Conservation (phyloP, 2,329 filamentous ascomycete genomes). For the Fusarium devonianum region DNA sequence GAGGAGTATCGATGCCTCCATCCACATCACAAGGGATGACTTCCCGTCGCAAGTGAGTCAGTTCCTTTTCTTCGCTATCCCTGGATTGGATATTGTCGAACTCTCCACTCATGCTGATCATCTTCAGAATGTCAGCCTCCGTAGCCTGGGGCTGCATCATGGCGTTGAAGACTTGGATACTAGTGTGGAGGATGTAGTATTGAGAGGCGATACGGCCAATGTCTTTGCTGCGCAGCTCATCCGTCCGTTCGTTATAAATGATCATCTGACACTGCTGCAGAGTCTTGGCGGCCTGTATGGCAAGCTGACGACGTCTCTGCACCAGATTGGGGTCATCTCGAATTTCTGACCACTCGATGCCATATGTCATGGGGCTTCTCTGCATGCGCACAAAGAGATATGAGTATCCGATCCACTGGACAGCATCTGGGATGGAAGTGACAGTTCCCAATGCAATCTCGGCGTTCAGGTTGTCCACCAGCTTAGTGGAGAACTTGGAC, state of each 20-base stretch:
- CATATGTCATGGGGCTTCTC: constrained; percentile 88
- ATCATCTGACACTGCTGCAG: constrained; percentile 98
- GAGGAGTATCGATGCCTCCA: constrained; percentile 72
- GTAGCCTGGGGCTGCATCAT: constrained; percentile 88
- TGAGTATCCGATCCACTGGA: constrained; percentile 97
- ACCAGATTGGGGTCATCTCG: constrained; percentile 88
- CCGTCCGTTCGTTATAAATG: constrained; percentile 94
- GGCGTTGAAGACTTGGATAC: constrained; percentile 93
- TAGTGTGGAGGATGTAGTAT: constrained; percentile 93
- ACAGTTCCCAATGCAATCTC: constrained; percentile 95
- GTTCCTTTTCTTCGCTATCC: constrained; percentile 87
- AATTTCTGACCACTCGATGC: constrained; percentile 93
- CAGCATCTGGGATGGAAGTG: constrained; percentile 89
- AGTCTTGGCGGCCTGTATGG: constrained; percentile 86
- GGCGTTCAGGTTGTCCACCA: constrained; percentile 96
- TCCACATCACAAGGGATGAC: constrained; percentile 80
- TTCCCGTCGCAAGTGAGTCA: constrained; percentile 75
- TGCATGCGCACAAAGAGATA: constrained; percentile 98
- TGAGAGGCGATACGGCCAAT: constrained; percentile 96
- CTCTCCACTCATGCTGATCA: constrained; percentile 97
- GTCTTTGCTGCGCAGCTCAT: constrained; percentile 92
- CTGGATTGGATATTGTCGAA: constrained; percentile 96
- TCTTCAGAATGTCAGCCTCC: constrained; percentile 91
- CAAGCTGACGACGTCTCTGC: constrained; percentile 81
- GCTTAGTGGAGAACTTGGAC: constrained; percentile 90